Evolutionary conservation across 2,329 filamentous ascomycete species (phyloP).

Genomic region (Rugonectria rugulosa): DNA sequence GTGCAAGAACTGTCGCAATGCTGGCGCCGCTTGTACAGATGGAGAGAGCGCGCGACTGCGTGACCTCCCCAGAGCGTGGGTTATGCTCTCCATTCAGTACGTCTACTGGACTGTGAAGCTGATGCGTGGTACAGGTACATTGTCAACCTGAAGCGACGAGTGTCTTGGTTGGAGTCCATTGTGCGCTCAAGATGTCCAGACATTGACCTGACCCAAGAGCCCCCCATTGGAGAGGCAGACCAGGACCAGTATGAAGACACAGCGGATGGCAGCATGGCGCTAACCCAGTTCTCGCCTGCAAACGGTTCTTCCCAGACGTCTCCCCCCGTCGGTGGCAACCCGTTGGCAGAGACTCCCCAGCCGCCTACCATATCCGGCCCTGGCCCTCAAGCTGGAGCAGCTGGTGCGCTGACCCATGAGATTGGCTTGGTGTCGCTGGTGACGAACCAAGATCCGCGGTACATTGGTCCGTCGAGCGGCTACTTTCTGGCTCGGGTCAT

Average conservation of each 20-base stretch:
- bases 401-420: conserved; percentile 52
- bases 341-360: conserved; percentile 3
- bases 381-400: conserved; percentile 24
- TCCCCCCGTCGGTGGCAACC: not conserved
- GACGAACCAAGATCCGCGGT: conserved; percentile 55
- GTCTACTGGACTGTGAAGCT: not conserved
- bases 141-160: conserved; percentile 48
- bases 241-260: conserved; percentile 25
- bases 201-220: conserved; percentile 46
- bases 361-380: conserved; percentile 22
- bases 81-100: conserved; percentile 28
- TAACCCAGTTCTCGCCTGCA: not conserved
- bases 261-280: conserved; percentile 11
- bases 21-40: conserved; percentile 50
- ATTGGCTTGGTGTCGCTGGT: conserved; percentile 61
- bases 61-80: conserved; percentile 50
- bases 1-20: conserved; percentile 54
- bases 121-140: conserved; percentile 33
- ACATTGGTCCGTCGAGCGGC: conserved; percentile 64
- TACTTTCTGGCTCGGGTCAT: conserved; percentile 61
- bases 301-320: not conserved
- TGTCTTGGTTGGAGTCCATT: conserved; percentile 56
- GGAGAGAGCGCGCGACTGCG: conserved; percentile 50
- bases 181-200: conserved; percentile 51
- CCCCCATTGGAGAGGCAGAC: conserved; percentile 14